Conservation (phyloP, 2,329 filamentous ascomycete genomes). For the Trichoderma brevicompactum region DNA sequence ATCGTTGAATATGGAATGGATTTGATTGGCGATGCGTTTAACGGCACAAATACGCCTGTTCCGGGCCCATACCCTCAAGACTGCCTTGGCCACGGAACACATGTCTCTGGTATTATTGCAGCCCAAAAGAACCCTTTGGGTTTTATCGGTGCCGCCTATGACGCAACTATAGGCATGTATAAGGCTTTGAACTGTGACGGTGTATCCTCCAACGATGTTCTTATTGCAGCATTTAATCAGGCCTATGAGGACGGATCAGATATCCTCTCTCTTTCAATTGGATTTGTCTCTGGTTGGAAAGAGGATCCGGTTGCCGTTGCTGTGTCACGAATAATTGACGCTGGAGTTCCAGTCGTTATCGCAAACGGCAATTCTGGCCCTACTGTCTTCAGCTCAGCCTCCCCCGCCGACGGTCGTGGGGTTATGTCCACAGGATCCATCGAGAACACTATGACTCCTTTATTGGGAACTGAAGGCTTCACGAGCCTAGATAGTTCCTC, state of each 20-base stretch:
- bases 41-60: slow-evolving; percentile 37
- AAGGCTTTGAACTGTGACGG: slow-evolving; percentile 44
- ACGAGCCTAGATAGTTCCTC: neutral
- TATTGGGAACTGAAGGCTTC: slow-evolving; percentile 25
- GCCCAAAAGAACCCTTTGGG: slow-evolving; percentile 44
- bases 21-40: slow-evolving; percentile 46
- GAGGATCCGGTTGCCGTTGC: slow-evolving; percentile 42
- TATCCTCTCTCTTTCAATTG: slow-evolving; percentile 45
- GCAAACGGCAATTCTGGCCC: slow-evolving; percentile 51
- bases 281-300: slow-evolving; percentile 38
- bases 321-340: slow-evolving; percentile 48
- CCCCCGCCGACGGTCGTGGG: slow-evolving; percentile 46
- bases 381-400: slow-evolving; percentile 45
- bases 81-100: slow-evolving; percentile 50
- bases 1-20: slow-evolving; percentile 50
- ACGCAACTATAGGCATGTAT: slow-evolving; percentile 46
- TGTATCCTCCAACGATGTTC: slow-evolving; percentile 41
- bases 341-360: slow-evolving; percentile 47
- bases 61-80: slow-evolving; percentile 46
- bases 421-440: slow-evolving; percentile 52
- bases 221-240: slow-evolving; percentile 46
- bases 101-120: slow-evolving; percentile 52
- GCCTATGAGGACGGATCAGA: slow-evolving; percentile 48
- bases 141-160: slow-evolving; percentile 47
- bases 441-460: slow-evolving; percentile 45